Conservation (phyloP, 306 rosid genomes). For the Lathyrus sativus region DNA sequence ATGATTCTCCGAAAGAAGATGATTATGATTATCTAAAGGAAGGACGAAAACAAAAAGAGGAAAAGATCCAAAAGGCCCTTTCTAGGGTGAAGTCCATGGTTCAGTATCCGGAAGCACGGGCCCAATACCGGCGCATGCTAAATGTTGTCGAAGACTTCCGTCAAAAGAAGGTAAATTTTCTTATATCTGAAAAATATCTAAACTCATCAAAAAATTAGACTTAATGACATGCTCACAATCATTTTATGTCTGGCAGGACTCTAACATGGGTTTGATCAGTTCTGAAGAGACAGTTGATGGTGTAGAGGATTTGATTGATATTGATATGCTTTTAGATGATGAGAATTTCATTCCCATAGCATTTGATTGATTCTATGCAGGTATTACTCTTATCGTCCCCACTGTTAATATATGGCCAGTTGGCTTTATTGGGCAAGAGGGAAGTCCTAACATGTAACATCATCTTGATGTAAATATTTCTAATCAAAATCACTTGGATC, state of each 20-base stretch:
- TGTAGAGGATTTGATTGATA: constrained; percentile 69
- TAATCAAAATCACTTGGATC: constrained; percentile 42
- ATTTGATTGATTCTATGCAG: constrained; percentile 53
- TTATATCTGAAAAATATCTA: not conserved
- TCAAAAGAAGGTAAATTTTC: constrained; percentile 65
- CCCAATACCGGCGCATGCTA: constrained; percentile 83
- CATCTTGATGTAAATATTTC: constrained; percentile 48
- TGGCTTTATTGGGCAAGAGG: constrained; percentile 48
- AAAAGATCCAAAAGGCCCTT: constrained; percentile 83
- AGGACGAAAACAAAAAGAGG: constrained; percentile 86
- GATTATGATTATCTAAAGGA: constrained; percentile 85
- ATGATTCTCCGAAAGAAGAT: constrained; percentile 54
- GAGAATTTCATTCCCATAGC: constrained; percentile 74
- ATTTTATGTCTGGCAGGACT: constrained; percentile 46
- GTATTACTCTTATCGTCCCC: constrained; percentile 26
- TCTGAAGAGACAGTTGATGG: constrained; percentile 62
- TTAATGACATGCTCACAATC: constrained; percentile 31
- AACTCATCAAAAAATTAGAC: not conserved
- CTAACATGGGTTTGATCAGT: constrained; percentile 42
- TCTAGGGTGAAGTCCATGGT: constrained; percentile 92
- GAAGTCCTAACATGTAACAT: constrained; percentile 38
- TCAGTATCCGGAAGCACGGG: constrained; percentile 92
- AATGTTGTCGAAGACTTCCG: constrained; percentile 77
- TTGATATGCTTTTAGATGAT: constrained; percentile 73
- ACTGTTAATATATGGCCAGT: constrained; percentile 46